These are phyloP conservation scores for Paratrimastix pyriformis DNA, from an alignment of 78 protist species.

Conservation along the genomic window DNA sequence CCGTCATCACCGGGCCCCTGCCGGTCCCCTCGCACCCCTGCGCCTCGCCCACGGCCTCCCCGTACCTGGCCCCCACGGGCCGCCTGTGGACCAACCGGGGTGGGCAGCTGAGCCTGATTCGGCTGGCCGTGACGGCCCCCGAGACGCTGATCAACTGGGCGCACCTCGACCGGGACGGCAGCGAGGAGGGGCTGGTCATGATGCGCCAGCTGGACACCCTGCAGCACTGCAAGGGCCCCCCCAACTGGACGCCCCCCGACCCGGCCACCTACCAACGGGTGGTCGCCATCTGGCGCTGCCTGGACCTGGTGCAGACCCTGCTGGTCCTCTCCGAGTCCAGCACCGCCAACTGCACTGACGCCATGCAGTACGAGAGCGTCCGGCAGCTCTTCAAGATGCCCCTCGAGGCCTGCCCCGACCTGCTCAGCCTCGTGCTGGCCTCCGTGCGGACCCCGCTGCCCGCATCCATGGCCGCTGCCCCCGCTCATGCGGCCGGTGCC, in stretches of 20 bases:
- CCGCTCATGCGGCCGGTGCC: no score
- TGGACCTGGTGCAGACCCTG: constrained; percentile 23
- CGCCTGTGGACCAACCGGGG: constrained; percentile 38
- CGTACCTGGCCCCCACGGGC: constrained; percentile 18
- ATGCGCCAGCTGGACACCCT: no score
- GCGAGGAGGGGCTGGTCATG: background rate
- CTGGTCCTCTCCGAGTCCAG: constrained; percentile 5
- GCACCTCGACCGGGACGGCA: background rate
- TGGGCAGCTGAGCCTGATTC: constrained; percentile 23
- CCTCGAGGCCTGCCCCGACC: background rate
- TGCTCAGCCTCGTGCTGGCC: constrained; percentile 19
- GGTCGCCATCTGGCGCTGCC: constrained; percentile 9
- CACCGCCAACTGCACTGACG: no score
- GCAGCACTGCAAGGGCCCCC: no score
- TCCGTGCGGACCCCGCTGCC: no score
- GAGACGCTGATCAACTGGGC: background rate
- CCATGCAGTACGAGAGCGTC: background rate
- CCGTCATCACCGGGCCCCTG: no score
- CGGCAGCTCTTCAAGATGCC: constrained; percentile 1
- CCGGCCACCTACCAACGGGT: no score
- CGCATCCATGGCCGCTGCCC: no score
- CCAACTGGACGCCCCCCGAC: no score
- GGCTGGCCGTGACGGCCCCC: background rate
- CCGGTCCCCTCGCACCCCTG: no score
- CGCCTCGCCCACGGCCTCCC: no score